Conservation (phyloP, 1,139 yeast species). For the Ogataea hybrid region DNA sequence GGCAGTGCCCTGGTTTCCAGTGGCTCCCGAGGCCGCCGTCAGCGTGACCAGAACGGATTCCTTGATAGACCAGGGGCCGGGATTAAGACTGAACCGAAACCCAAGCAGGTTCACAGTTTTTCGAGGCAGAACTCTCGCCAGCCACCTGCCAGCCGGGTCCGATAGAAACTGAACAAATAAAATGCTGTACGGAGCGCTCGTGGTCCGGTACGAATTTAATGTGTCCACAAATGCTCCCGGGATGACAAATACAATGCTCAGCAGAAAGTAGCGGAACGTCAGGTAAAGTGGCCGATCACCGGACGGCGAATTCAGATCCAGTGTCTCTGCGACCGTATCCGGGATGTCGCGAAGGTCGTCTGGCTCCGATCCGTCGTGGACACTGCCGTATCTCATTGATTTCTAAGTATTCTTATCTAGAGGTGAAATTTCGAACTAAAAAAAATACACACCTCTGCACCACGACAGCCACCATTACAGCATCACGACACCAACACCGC, state of each 20-base stretch:
- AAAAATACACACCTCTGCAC: constrained; percentile 4
- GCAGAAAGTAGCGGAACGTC: constrained; percentile 41
- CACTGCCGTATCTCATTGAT: constrained; percentile 8
- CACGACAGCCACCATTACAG: constrained; percentile 37
- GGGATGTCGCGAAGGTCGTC: constrained; percentile 23
- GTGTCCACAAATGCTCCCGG: constrained; percentile 51
- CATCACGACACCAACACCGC: constrained; percentile 90
- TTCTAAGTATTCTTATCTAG: neutral
- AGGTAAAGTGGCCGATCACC: constrained; percentile 31
- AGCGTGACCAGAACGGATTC: constrained; percentile 45
- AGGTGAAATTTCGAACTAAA: too few species aligned
- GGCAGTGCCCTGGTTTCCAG: constrained; percentile 44
- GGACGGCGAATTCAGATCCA: constrained; percentile 18
- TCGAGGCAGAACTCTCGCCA: constrained; percentile 37
- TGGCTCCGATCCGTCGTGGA: constrained; percentile 1
- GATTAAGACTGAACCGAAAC: constrained; percentile 36
- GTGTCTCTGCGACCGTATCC: constrained; percentile 24
- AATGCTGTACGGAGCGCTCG: constrained; percentile 46
- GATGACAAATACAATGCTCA: constrained; percentile 39
- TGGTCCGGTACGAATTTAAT: constrained; percentile 47
- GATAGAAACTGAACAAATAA: constrained; percentile 45
- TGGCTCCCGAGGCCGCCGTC: constrained; percentile 47
- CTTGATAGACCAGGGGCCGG: constrained; percentile 48
- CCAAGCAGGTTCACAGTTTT: constrained; percentile 27
- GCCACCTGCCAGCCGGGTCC: constrained; percentile 43